phyloP scores from a whole-genome alignment of 192 early-diverging fungal genomes.

The Cetraspora pellucida region DNA sequence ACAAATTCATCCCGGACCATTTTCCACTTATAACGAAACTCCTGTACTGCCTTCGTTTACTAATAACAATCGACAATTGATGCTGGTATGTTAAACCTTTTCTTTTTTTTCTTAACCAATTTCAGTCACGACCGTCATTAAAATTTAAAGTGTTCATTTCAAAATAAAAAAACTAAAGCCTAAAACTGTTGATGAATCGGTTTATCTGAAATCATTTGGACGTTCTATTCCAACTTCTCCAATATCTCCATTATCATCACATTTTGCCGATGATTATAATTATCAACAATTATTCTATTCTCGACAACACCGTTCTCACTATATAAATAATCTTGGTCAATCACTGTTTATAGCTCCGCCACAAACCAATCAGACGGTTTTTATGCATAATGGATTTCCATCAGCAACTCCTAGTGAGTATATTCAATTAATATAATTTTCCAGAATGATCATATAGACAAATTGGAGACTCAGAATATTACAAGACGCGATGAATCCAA shows the following conservation, averaged over 20 bases:
- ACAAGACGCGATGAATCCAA: neutral
- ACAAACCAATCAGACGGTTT: conserved; percentile 16
- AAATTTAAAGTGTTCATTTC: no score
- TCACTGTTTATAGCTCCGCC: neutral
- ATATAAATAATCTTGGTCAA: neutral
- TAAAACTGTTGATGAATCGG: no score
- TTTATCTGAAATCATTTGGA: no score
- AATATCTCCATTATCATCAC: conserved; percentile 6
- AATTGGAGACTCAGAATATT: neutral
- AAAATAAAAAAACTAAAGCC: no score
- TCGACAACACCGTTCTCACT: neutral
- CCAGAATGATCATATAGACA: neutral
- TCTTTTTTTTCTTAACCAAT: no score
- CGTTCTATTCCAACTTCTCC: neutral
- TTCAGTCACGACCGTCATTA: no score
- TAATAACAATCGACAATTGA: no score
- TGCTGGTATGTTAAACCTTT: no score
- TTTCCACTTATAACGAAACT: no score
- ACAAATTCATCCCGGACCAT: no score
- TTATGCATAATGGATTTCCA: conserved; percentile 32
- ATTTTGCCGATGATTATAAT: neutral
- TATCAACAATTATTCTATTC: neutral
- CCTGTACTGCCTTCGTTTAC: no score
- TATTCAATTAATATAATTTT: neutral
- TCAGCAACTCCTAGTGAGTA: conserved; percentile 20